These are phyloP conservation scores for Caloboletus firmus DNA, from an alignment of 1,284 basidiomycete species.

Conservation along the genomic window DNA sequence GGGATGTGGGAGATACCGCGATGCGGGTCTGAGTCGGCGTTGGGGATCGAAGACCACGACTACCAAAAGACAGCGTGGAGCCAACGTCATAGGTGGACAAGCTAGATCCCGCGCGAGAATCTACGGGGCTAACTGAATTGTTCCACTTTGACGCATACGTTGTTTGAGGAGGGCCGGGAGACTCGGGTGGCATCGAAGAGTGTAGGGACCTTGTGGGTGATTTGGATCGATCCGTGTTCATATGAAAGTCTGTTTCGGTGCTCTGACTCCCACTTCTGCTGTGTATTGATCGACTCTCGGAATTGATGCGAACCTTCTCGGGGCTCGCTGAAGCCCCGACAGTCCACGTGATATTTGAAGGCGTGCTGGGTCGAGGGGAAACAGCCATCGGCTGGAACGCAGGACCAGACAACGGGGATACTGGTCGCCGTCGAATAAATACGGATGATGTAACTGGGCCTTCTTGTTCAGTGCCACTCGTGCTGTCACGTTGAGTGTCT, in stretches of 20 bases:
- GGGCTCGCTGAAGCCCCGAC: slow-evolving; percentile 36
- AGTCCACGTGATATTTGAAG: slow-evolving; percentile 71
- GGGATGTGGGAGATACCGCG: slow-evolving; percentile 52
- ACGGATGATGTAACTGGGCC: slow-evolving; percentile 48
- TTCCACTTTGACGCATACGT: slow-evolving; percentile 25
- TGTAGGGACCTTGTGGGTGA: slow-evolving; percentile 47
- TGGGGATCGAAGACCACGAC: slow-evolving; percentile 52
- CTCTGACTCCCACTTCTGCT: slow-evolving; percentile 61
- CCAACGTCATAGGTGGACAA: slow-evolving; percentile 55
- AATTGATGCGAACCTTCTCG: slow-evolving; percentile 30
- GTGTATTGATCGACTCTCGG: slow-evolving; percentile 44
- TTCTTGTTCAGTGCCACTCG: slow-evolving; percentile 47
- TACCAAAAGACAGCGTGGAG: slow-evolving; percentile 45
- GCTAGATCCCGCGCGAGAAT: slow-evolving; percentile 48
- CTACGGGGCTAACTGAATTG: slow-evolving; percentile 32
- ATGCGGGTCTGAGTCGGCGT: slow-evolving; percentile 65
- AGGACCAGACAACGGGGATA: slow-evolving; percentile 61
- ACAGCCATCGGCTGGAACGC: slow-evolving; percentile 60
- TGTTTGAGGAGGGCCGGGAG: slow-evolving; percentile 38
- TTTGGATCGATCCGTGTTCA: slow-evolving; percentile 41
- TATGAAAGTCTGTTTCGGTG: slow-evolving; percentile 46
- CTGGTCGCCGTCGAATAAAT: slow-evolving; percentile 57
- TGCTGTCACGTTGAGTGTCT: slow-evolving; percentile 45
- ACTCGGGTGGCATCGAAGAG: slow-evolving; percentile 61
- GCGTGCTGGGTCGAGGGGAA: slow-evolving; percentile 65